These are phyloP conservation scores for Metschnikowia aberdeeniae DNA, from an alignment of 805 yeast species.

Conservation along the genomic window DNA sequence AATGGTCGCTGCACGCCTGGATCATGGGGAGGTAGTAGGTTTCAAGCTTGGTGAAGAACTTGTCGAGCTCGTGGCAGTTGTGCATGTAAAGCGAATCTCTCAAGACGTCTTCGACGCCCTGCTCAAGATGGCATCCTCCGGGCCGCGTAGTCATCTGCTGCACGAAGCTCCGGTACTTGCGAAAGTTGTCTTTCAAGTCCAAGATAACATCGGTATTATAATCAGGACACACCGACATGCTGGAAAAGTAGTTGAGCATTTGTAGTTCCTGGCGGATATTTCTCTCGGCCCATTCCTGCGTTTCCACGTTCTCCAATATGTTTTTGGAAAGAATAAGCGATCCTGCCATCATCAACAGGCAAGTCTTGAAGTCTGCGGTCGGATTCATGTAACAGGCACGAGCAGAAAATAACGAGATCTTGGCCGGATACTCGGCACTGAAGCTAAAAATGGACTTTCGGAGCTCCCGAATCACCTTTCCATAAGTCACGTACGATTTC, in stretches of 20 bases:
- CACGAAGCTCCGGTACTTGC: constrained; percentile 24
- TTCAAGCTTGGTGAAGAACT: constrained; percentile 25
- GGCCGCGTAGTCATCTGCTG: constrained; percentile 6
- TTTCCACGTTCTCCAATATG: constrained; percentile 20
- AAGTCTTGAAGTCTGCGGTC: constrained; percentile 30
- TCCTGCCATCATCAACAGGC: constrained; percentile 32
- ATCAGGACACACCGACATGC: constrained; percentile 29
- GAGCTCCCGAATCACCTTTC: constrained; percentile 31
- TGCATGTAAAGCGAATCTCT: constrained; percentile 15
- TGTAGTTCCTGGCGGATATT: constrained; percentile 13
- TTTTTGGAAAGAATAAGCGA: constrained; percentile 29
- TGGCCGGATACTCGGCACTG: constrained; percentile 35
- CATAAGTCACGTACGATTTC: constrained; percentile 33
- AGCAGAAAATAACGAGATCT: constrained; percentile 34
- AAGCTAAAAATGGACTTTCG: constrained; percentile 28
- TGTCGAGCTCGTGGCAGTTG: constrained; percentile 26
- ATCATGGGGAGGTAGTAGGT: constrained; percentile 26
- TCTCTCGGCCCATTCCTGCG: constrained; percentile 5
- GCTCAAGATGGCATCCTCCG: constrained; percentile 7
- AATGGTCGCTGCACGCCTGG: constrained; percentile 22
- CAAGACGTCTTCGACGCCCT: constrained; percentile 5
- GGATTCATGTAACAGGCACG: constrained; percentile 33
- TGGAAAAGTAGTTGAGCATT: constrained; percentile 21
- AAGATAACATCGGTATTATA: constrained; percentile 28
- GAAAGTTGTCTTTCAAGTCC: constrained; percentile 24